A percentile compares a stretch with the other conserved stretches of the same genome.
These are phyloP conservation scores for Gorgonomyces haynaldii DNA, from an alignment of 192 early-diverging fungal species.

Conservation along the genomic window DNA sequence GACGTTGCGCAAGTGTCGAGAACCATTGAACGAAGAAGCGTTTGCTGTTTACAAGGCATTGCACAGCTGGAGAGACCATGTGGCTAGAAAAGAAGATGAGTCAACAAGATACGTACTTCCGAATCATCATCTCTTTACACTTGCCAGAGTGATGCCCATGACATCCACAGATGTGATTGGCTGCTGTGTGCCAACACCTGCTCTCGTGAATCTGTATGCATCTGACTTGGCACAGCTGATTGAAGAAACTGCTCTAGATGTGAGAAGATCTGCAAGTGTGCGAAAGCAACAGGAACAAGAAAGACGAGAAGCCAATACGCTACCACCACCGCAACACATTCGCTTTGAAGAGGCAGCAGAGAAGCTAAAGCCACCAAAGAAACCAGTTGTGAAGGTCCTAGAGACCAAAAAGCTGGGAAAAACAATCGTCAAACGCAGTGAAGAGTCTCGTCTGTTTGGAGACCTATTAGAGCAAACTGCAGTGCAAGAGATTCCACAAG, in stretches of 20 bases:
- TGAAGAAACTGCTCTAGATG: conserved; percentile 14
- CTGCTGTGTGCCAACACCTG: conserved; percentile 66
- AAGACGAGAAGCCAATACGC: neutral
- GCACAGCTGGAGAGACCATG: conserved; percentile 87
- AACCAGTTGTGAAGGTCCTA: neutral
- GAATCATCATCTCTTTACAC: conserved; percentile 70
- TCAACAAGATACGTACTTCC: conserved; percentile 77
- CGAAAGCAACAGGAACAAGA: neutral
- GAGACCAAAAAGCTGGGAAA: neutral
- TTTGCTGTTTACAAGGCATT: conserved; percentile 74
- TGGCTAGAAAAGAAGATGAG: conserved; percentile 90
- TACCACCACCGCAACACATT: neutral
- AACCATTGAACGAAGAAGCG: conserved; percentile 34
- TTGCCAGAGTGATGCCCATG: conserved; percentile 63
- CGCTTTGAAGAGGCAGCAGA: neutral
- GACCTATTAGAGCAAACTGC: conserved; percentile 1
- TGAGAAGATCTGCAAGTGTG: neutral
- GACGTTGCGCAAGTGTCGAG: conserved; percentile 46
- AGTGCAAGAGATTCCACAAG: conserved; percentile 5
- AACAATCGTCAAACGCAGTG: neutral
- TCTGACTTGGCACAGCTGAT: conserved; percentile 51
- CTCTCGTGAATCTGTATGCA: conserved; percentile 68
- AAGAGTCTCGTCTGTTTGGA: conserved; percentile 10
- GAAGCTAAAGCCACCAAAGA: conserved; percentile 1
- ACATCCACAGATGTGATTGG: conserved; percentile 54